Conservation (phyloP, 345 rosid genomes). For the Trapa bicornis region DNA sequence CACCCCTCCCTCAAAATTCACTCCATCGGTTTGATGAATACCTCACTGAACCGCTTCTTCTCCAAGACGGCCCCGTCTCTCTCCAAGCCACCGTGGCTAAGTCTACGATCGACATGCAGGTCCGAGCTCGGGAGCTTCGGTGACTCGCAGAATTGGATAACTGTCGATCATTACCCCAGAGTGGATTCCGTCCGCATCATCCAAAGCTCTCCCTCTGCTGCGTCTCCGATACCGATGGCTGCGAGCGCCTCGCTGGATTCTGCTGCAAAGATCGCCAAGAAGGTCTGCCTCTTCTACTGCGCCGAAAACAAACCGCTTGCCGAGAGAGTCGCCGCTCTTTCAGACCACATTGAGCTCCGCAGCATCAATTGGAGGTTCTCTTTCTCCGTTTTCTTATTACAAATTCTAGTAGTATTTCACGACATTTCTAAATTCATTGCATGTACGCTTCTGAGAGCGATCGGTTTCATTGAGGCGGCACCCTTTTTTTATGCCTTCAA, state of each 20-base stretch:
- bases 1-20: neutral
- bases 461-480: neutral
- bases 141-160: constrained; percentile 31
- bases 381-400: neutral
- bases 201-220: constrained; percentile 20
- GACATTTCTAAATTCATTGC: neutral
- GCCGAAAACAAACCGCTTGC: constrained; percentile 74
- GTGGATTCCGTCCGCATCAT: constrained; percentile 32
- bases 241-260: constrained; percentile 35
- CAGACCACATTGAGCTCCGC: constrained; percentile 77
- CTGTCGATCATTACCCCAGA: constrained; percentile 35
- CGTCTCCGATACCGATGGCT: constrained; percentile 38
- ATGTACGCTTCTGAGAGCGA: neutral
- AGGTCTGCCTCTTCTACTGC: constrained; percentile 64
- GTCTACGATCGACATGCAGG: constrained; percentile 6
- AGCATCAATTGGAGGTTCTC: constrained; percentile 76
- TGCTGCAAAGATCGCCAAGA: constrained; percentile 37
- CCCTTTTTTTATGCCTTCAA: neutral
- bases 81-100: neutral
- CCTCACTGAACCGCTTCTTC: neutral
- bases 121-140: constrained; percentile 50
- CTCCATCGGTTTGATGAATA: constrained; percentile 1
- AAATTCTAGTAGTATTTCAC: neutral
- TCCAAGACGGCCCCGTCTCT: neutral
- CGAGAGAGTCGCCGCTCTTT: constrained; percentile 51